These are phyloP conservation scores for Leccinum disarticulatum DNA, from an alignment of 768 basidiomycete species.

Conservation along the genomic window DNA sequence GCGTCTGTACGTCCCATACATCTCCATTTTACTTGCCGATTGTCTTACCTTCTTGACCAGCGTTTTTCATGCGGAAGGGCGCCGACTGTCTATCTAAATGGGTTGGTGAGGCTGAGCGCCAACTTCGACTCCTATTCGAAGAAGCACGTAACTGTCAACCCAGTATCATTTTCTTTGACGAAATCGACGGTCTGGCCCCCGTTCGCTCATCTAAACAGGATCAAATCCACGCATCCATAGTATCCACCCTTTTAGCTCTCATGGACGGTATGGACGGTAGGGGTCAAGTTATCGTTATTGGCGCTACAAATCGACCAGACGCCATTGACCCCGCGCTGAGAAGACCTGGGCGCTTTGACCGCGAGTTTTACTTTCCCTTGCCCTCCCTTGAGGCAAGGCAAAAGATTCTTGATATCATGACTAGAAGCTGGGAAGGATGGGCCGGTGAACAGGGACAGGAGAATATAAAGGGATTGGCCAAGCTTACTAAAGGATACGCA, in stretches of 20 bases:
- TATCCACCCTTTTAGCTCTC: constrained; percentile 90
- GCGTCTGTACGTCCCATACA: constrained; percentile 67
- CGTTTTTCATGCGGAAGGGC: constrained; percentile 99
- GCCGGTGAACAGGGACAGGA: constrained; percentile 49
- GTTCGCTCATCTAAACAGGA: constrained; percentile 99
- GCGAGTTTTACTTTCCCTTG: constrained; percentile 96
- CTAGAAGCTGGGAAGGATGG: constrained; percentile 86
- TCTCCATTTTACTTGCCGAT: neutral
- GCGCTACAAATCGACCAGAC: constrained; percentile 96
- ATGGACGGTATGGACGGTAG: constrained; percentile 99
- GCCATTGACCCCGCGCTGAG: constrained; percentile 96
- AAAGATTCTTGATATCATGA: constrained; percentile 89
- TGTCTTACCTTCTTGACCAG: constrained; percentile 38
- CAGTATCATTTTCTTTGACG: constrained; percentile 98
- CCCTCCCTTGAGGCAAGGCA: constrained; percentile 83
- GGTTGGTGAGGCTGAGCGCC: constrained; percentile 98
- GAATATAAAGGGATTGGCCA: constrained; percentile 67
- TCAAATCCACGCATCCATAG: constrained; percentile 97
- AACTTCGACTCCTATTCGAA: constrained; percentile 91
- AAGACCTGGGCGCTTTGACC: constrained; percentile 92
- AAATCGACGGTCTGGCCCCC: constrained; percentile 97
- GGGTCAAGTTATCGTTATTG: constrained; percentile 96
- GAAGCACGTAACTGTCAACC: constrained; percentile 92
- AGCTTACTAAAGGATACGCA: constrained; percentile 94
- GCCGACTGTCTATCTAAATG: constrained; percentile 98